These are phyloP conservation scores for Blastocystis sp. DNA, from an alignment of 352 stramenopile genomes.

Conservation along the genomic window DNA sequence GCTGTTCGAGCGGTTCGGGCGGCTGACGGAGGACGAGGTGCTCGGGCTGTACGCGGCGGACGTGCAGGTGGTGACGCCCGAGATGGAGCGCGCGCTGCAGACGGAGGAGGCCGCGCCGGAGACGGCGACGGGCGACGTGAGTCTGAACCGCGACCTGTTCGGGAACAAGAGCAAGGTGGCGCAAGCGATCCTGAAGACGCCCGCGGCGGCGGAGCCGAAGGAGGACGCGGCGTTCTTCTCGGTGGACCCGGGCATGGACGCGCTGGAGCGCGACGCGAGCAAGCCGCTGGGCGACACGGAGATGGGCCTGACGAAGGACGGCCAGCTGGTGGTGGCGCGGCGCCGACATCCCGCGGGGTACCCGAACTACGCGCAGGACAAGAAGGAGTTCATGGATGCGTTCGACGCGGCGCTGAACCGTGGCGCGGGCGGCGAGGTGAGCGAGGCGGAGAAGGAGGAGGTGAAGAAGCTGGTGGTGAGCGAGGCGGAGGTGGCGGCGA, in stretches of 20 bases:
- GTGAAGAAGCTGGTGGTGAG: background rate
- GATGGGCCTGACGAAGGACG: background rate
- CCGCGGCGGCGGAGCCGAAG: background rate
- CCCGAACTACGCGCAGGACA: conserved; percentile 7
- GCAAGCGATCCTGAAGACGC: background rate
- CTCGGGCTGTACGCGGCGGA: background rate
- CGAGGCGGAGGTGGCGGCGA: background rate
- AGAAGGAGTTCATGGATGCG: conserved; percentile 16
- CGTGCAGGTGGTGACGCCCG: conserved; percentile 7
- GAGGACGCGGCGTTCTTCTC: background rate
- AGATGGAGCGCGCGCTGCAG: conserved; percentile 21
- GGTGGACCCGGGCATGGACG: conserved; percentile 22
- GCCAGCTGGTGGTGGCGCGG: conserved; percentile 19
- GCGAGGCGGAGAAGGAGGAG: background rate
- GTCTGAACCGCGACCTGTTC: background rate
- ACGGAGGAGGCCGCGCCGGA: background rate
- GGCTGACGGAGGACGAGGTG: background rate
- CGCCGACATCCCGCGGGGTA: background rate
- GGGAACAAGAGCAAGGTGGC: background rate
- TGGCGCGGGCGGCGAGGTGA: background rate
- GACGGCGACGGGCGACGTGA: background rate
- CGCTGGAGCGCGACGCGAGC: background rate
- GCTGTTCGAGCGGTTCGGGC: background rate
- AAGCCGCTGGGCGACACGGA: conserved; percentile 35
- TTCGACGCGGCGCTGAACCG: background rate